Evolutionary conservation across 176 grass and related monocot genomes (phyloP).

Genomic region (Panicum miliaceum): DNA sequence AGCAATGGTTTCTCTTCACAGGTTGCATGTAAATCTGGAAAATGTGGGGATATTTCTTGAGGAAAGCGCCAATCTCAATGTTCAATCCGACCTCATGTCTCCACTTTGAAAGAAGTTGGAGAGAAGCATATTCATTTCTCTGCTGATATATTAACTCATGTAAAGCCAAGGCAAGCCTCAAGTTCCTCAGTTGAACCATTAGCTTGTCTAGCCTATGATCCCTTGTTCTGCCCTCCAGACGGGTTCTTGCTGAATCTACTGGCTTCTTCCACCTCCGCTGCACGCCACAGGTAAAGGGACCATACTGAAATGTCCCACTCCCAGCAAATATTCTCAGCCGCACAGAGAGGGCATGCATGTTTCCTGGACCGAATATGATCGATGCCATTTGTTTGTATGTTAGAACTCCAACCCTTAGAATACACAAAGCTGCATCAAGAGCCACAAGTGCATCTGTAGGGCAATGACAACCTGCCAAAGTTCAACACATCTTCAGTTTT

Average conservation of each 20-base stretch:
- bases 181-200: constrained; percentile 64
- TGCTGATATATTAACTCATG: constrained; percentile 55
- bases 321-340: neutral
- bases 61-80: constrained; percentile 53
- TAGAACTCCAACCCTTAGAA: neutral
- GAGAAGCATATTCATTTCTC: constrained; percentile 62
- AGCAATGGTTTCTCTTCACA: constrained; percentile 58
- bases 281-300: constrained; percentile 1
- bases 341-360: neutral
- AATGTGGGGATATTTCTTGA: constrained; percentile 63
- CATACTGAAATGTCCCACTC: neutral
- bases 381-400: neutral
- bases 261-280: constrained; percentile 70
- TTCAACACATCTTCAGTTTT: neutral
- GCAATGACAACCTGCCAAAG: neutral
- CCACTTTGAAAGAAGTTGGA: constrained; percentile 64
- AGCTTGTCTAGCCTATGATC: constrained; percentile 69
- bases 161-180: constrained; percentile 52
- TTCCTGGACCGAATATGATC: neutral
- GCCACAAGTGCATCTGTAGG: neutral
- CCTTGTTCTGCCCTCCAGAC: constrained; percentile 65
- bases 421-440: neutral
- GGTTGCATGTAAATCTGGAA: constrained; percentile 64
- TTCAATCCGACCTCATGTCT: constrained; percentile 61
- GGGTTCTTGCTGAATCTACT: constrained; percentile 58